Evolutionary conservation across 1,284 basidiomycete species (phyloP), one percentile per base, ranked within the genome.

Genomic region (Puccinia novopanici): DNA sequence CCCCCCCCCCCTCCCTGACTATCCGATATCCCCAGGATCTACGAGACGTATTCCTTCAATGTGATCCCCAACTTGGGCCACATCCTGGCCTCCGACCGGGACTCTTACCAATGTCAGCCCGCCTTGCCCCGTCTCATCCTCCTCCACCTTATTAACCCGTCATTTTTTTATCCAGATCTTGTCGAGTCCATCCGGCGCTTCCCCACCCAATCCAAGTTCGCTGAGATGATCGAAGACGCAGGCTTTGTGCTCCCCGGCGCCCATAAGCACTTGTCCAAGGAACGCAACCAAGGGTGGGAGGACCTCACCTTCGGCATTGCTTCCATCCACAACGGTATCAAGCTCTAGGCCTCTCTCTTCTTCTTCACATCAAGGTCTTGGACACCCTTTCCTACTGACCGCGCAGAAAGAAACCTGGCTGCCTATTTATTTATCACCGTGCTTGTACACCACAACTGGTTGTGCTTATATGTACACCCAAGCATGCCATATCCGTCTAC

Each of bases 141-240:
- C 2, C 57, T 61, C 45, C n/a, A 9, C 19, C 34, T 40, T 9
- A 63, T 12, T 15, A n/a, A 63, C 37, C 17, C 15, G 40, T 42
- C 19, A 22, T 63, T 22, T 37, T 40, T 63, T 22, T 37, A 5
- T 55, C 15, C 37, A 86, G 99, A 99, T 86, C 89, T 99, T 61
- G 93, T 99, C 74, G 97, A 99, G 87, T 98, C 95, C 52, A 99
- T 99, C 84, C 92, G 95, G 80, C 90, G 90, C 83, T 99, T 99
- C 89, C 96, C 96, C 48, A 88, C 90, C 27, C 96, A 98, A 86
- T 88, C 90, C 34, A 91, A 94, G 75, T 99, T 99, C 87, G 92
- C 95, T 17, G 87, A 90, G 84, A 93, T 99, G 95, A 86, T 87
- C 82, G 82, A 82, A 40, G 82, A 86, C 10, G 87, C 87, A 0